Percentiles rank a stretch among this genome's conserved stretches.
Evolutionary conservation across 805 yeast genomes (phyloP).

Genomic region (Pichia eremophila): DNA sequence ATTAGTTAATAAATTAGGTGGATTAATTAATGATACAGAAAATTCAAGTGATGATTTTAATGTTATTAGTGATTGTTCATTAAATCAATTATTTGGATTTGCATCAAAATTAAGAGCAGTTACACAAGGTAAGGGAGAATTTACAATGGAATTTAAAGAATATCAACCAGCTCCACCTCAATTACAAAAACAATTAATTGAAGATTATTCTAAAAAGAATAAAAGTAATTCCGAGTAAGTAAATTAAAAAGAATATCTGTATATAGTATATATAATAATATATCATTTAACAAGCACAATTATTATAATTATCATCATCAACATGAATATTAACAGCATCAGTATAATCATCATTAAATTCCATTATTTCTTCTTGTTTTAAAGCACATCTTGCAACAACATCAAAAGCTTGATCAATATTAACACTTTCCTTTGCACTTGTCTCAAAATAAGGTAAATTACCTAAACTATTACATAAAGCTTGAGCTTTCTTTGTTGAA

Average conservation of each 20-base stretch:
- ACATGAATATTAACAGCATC: slow-evolving; percentile 94
- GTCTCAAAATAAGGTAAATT: slow-evolving; percentile 92
- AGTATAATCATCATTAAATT: slow-evolving; percentile 85
- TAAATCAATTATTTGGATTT: slow-evolving; percentile 92
- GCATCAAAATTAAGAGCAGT: slow-evolving; percentile 92
- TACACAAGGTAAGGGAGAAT: slow-evolving; percentile 98
- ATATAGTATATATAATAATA: too few species aligned
- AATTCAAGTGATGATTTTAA: slow-evolving; percentile 92
- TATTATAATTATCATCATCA: slow-evolving; percentile 61
- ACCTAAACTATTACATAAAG: slow-evolving; percentile 34
- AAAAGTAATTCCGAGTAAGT: slow-evolving; percentile 2
- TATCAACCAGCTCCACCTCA: slow-evolving; percentile 88
- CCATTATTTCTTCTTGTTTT: slow-evolving; percentile 90
- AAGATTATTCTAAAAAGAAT: slow-evolving; percentile 61
- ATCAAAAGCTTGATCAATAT: slow-evolving; percentile 92
- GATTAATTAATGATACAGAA: slow-evolving; percentile 88
- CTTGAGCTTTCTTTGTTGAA: slow-evolving; percentile 42
- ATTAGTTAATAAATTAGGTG: slow-evolving; percentile 82
- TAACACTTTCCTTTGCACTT: slow-evolving; percentile 94
- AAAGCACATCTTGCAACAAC: slow-evolving; percentile 92
- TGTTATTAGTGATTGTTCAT: slow-evolving; percentile 89
- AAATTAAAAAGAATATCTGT: too few species aligned
- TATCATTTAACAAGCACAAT: slow-evolving; percentile 50
- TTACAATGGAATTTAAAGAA: slow-evolving; percentile 86
- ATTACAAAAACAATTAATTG: slow-evolving; percentile 82